These are phyloP conservation scores for Ceratorhiza oryzae-sativae DNA, from an alignment of 1,284 basidiomycete genomes.

Conservation along the genomic window DNA sequence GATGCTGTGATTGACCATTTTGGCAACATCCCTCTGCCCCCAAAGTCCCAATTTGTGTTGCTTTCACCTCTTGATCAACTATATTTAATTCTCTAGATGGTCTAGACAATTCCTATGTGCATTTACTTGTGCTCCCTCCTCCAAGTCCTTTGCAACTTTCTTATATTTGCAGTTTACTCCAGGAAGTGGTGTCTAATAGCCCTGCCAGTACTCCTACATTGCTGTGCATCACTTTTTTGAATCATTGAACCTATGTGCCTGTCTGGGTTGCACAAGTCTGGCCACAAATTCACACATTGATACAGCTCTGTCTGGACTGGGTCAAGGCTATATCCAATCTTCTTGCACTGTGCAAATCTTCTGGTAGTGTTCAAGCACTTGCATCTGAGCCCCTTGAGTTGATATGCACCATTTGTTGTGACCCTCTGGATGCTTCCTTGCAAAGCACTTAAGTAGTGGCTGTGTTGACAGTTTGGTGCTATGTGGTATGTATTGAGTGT, in stretches of 20 bases:
- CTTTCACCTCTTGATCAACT: background rate
- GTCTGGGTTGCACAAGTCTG: constrained; percentile 6
- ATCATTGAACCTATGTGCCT: background rate
- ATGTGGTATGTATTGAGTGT: no score
- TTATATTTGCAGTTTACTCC: background rate
- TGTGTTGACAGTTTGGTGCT: no score
- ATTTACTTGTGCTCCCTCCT: background rate
- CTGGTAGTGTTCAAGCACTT: background rate
- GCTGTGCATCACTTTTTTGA: background rate
- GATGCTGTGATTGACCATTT: constrained; percentile 2
- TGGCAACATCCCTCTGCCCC: background rate
- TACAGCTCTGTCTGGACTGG: background rate
- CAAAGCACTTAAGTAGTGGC: no score
- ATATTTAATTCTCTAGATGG: background rate
- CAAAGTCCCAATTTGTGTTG: background rate
- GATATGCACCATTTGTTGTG: no score
- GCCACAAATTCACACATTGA: background rate
- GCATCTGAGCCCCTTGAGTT: background rate
- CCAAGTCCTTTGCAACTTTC: background rate
- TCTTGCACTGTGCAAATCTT: background rate
- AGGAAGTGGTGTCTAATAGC: background rate
- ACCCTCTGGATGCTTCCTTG: no score
- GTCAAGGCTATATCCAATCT: background rate
- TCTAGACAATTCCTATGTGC: background rate
- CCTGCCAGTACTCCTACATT: background rate